A percentile compares a stretch with the other conserved stretches of the same genome.
Evolutionary conservation across 768 basidiomycete species (phyloP).

Genomic region (Rossbeevera mucosa): DNA sequence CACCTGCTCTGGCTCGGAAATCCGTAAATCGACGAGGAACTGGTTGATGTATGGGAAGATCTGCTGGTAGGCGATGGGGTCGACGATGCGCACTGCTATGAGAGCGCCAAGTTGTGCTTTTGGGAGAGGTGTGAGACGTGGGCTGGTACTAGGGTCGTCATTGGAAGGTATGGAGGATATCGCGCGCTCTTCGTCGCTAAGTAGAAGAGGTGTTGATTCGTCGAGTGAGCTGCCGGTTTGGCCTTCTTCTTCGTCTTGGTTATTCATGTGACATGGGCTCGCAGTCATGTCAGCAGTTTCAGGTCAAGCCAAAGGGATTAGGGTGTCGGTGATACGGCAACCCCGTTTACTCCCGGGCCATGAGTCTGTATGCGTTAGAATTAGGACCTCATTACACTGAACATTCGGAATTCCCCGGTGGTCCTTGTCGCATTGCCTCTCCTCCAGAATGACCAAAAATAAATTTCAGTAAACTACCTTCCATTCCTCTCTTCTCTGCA

Average conservation of each 20-base stretch:
- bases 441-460: too few relatives aligned
- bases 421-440: too few relatives aligned
- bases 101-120: conserved; percentile 41
- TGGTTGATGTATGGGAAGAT: conserved; percentile 66
- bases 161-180: background rate
- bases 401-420: too few relatives aligned
- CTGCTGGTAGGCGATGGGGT: conserved; percentile 58
- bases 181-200: conserved; percentile 7
- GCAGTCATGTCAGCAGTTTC: background rate
- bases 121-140: conserved; percentile 30
- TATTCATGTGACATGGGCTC: background rate
- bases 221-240: background rate
- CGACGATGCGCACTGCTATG: conserved; percentile 46
- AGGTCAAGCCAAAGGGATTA: background rate
- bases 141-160: background rate
- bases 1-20: conserved; percentile 52
- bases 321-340: too few relatives aligned
- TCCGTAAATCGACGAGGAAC: conserved; percentile 48
- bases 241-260: background rate
- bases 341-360: too few relatives aligned
- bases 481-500: too few relatives aligned
- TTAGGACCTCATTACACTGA: too few relatives aligned
- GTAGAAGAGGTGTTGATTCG: conserved; percentile 17
- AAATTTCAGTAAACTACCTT: too few relatives aligned
- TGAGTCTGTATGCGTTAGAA: too few relatives aligned